A percentile compares a stretch with the other conserved stretches of the same genome.
These are phyloP conservation scores for Isatis lusitanica DNA, from an alignment of 441 rosid species.

Conservation along the genomic window DNA sequence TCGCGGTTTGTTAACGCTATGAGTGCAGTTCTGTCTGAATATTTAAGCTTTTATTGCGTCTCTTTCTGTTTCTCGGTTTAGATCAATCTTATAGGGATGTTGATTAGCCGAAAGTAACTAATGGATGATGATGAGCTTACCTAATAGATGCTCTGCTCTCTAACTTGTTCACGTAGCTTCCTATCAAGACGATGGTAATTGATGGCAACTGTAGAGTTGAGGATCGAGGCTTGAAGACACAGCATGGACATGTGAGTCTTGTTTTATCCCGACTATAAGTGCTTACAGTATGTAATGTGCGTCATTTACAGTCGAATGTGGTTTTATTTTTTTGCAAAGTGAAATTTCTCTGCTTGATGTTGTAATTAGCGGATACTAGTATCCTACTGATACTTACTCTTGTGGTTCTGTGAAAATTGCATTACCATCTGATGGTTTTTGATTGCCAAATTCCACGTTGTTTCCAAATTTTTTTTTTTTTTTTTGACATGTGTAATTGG, in stretches of 20 bases:
- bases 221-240: constrained; percentile 99
- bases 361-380: not conserved
- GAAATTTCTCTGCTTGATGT: not conserved
- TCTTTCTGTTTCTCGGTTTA: not conserved
- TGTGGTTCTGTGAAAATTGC: not conserved
- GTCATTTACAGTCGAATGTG: not conserved
- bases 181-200: constrained; percentile 89
- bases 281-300: constrained; percentile 11
- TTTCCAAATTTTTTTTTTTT: no score
- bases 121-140: not conserved
- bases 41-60: not conserved
- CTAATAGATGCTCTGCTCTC: not conserved
- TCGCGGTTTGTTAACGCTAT: not conserved
- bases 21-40: not conserved
- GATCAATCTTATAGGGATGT: not conserved
- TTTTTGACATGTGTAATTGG: no score
- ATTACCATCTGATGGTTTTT: not conserved
- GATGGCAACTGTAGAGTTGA: constrained; percentile 99
- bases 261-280: not conserved
- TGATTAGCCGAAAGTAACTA: not conserved
- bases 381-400: not conserved
- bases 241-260: constrained; percentile 89
- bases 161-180: constrained; percentile 56
- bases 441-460: not conserved
- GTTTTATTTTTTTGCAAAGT: not conserved